phyloP scores from a whole-genome alignment of 2,329 filamentous ascomycete species.

The Sporothrix mexicana region DNA sequence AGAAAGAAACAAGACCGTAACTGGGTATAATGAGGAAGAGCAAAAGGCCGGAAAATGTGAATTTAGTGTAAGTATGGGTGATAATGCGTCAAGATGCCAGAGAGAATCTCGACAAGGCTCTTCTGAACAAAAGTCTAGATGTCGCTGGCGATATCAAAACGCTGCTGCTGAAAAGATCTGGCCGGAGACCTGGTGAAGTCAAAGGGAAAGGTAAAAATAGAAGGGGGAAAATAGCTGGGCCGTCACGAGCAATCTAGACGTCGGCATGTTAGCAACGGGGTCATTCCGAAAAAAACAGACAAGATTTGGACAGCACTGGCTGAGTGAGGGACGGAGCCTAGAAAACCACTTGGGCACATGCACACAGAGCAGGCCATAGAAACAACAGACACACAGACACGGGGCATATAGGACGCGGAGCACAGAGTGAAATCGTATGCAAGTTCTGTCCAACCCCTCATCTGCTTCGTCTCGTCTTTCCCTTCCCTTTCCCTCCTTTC shows the following conservation, averaged over 20 bases:
- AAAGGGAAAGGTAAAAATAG: not conserved
- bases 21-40: not conserved
- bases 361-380: not conserved
- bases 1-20: not conserved
- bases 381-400: not conserved
- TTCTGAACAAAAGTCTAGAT: not conserved
- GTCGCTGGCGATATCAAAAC: not conserved
- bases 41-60: not conserved
- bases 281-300: too few relatives aligned
- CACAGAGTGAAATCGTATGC: slow-evolving; percentile 2
- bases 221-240: not conserved
- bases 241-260: not conserved
- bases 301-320: not conserved
- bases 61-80: not conserved
- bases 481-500: not conserved
- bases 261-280: not conserved
- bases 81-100: not conserved
- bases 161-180: not conserved
- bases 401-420: not conserved
- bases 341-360: not conserved
- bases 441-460: not conserved
- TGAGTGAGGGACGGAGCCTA: not conserved
- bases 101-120: not conserved
- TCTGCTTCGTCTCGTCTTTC: slow-evolving; percentile 1
- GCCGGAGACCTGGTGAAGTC: not conserved